Evolutionary conservation across 495 filamentous ascomycete genomes (phyloP), one percentile per base, ranked within the genome.

Genomic region (Penicillium ucsense): DNA sequence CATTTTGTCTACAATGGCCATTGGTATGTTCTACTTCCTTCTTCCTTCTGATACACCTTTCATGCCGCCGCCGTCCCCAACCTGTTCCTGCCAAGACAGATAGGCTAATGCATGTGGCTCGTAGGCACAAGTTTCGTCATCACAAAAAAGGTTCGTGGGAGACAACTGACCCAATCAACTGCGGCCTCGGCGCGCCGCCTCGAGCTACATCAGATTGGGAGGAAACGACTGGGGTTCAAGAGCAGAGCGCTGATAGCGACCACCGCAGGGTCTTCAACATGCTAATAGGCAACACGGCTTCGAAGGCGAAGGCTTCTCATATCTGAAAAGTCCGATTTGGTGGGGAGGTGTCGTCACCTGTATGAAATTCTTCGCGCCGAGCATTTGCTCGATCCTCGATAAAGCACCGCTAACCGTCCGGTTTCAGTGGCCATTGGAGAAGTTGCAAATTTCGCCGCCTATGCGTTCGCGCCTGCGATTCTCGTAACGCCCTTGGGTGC

Each of bases 381-480:
- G 20, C 20, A 20, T 20, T 20, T 20, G 20, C 20, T 20, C 20
- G 20, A 20, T 20, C 20, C 20, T 20, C 20, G 20, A 20, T 20
- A 20, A 20, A 20, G 20, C 32, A 31, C 11, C 52, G 38, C 47
- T 65, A 54, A 65, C 36, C 20, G 35, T 31, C 5, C 8, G 31
- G 28, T 11, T 34, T 5, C 55, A 85, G 85, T 94, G 71, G 72
- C 84, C 35, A 61, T 86, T 35, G 92, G 92, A 51, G 92, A 98
- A 67, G 74, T 92, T 41, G 89, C 86, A 62, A 98, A 98, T 62
- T 98, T 98, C 62, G 89, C 89, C 29, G 92, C 92, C 47, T 98
- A 98, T 64, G 92, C 92, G 2, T 98, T 96, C 68, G 92, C 92
- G 50, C 92, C 92, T 35, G 92, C 92, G 4, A 98, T 98, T 63